Percentiles rank a stretch among this genome's conserved stretches.
Conservation (phyloP, 2,329 filamentous ascomycete species). For the Beauveria rudraprayagi region DNA sequence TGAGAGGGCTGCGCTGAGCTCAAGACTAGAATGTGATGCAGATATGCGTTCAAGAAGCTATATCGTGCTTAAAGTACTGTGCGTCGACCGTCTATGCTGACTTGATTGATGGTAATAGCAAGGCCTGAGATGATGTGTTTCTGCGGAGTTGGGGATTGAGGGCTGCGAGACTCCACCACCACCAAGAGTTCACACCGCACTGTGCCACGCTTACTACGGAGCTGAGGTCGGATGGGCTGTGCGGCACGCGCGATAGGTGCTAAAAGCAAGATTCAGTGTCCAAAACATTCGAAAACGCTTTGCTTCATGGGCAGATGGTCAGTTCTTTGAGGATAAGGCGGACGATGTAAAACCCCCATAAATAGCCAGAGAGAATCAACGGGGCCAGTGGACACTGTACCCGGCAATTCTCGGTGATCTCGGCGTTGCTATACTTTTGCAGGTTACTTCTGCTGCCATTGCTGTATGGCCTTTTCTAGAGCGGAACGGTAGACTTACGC, state of each 20-base stretch:
- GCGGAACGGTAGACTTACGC: too few relatives aligned
- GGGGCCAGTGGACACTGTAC: background rate
- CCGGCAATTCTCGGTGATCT: background rate
- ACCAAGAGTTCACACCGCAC: background rate
- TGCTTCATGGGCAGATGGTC: background rate
- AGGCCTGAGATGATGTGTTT: background rate
- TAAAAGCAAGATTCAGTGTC: too few relatives aligned
- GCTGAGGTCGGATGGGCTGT: too few relatives aligned
- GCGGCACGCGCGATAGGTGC: too few relatives aligned
- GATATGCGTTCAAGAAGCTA: background rate
- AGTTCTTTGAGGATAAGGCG: too few relatives aligned
- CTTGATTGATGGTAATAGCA: background rate
- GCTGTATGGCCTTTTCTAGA: too few relatives aligned
- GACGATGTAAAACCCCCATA: too few relatives aligned
- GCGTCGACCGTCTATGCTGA: background rate
- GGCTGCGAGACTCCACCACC: conserved; percentile 3
- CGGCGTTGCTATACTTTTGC: too few relatives aligned
- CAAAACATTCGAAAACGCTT: too few relatives aligned
- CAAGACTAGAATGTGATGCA: background rate
- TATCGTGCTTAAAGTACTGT: background rate
- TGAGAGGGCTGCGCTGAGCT: background rate
- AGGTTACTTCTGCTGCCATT: too few relatives aligned
- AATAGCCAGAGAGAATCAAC: too few relatives aligned
- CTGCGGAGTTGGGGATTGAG: conserved; percentile 8
- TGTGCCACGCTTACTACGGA: background rate